Conservation (phyloP, 164 flowering plant species). For the Paratinospora sagittata region DNA sequence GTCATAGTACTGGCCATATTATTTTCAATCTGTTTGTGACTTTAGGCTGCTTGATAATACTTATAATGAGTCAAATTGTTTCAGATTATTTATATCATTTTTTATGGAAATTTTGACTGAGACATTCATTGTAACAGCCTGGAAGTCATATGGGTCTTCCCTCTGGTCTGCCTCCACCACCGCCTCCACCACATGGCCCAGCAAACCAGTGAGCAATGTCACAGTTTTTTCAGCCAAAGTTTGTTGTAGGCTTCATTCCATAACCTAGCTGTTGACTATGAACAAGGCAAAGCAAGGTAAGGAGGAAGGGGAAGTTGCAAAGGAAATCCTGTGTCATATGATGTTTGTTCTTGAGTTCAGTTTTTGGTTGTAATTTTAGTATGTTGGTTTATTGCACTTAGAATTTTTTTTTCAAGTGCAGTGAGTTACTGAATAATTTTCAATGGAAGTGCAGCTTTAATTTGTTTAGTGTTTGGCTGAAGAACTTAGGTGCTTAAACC, state of each 20-base stretch:
- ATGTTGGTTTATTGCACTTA: not conserved
- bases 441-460: not conserved
- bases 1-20: not conserved
- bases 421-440: not conserved
- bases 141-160: slow-evolving; percentile 41
- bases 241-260: not conserved
- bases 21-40: not conserved
- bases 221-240: not conserved
- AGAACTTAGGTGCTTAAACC: no score
- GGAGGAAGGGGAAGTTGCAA: not conserved
- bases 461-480: not conserved
- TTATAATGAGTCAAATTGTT: not conserved
- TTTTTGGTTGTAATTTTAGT: not conserved
- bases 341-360: not conserved
- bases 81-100: not conserved
- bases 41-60: not conserved
- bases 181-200: slow-evolving; percentile 63
- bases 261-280: not conserved
- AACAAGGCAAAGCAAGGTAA: not conserved
- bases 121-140: slow-evolving; percentile 24
- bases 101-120: not conserved
- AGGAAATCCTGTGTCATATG: not conserved
- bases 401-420: not conserved
- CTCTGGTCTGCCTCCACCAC: slow-evolving; percentile 61
- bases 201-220: slow-evolving; percentile 31